phyloP scores from a whole-genome alignment of 2,329 filamentous ascomycete species.

The Aspergillus sp. region DNA sequence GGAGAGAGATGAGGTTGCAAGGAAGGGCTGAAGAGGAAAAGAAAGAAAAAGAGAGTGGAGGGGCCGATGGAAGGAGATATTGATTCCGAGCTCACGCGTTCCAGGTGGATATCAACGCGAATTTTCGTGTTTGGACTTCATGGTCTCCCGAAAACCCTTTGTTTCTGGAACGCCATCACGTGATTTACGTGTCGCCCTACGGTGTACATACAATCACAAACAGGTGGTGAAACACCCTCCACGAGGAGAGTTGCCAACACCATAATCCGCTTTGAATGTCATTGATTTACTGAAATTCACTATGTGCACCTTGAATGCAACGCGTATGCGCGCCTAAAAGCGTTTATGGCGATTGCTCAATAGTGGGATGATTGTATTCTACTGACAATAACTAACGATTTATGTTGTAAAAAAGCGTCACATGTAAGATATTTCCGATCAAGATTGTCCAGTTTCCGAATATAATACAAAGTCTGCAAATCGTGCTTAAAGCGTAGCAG shows the following conservation, averaged over 20 bases:
- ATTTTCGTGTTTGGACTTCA: conserved; percentile 35
- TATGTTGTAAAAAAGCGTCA: conserved; percentile 7
- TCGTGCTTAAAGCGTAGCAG: conserved; percentile 34
- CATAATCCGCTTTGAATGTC: neutral
- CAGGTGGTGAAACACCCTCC: neutral
- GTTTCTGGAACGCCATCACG: conserved; percentile 2
- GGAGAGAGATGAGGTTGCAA: conserved; percentile 7
- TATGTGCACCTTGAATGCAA: neutral
- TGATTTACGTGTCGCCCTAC: neutral
- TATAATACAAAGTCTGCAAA: conserved; percentile 4
- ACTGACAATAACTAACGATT: conserved; percentile 1
- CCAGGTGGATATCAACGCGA: conserved; percentile 29
- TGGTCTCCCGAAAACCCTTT: conserved; percentile 20
- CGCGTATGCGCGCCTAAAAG: neutral
- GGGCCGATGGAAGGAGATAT: conserved; percentile 30
- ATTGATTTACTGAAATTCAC: neutral
- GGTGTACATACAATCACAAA: neutral
- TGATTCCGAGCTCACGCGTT: conserved; percentile 36
- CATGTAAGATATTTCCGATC: neutral
- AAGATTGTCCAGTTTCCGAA: neutral
- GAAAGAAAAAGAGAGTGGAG: conserved; percentile 28
- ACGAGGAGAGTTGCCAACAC: neutral
- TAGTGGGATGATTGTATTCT: neutral
- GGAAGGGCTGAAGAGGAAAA: conserved; percentile 21
- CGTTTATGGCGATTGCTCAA: neutral